These are phyloP conservation scores for Guyanaporus albipodus DNA, from an alignment of 768 basidiomycete genomes.

Conservation along the genomic window DNA sequence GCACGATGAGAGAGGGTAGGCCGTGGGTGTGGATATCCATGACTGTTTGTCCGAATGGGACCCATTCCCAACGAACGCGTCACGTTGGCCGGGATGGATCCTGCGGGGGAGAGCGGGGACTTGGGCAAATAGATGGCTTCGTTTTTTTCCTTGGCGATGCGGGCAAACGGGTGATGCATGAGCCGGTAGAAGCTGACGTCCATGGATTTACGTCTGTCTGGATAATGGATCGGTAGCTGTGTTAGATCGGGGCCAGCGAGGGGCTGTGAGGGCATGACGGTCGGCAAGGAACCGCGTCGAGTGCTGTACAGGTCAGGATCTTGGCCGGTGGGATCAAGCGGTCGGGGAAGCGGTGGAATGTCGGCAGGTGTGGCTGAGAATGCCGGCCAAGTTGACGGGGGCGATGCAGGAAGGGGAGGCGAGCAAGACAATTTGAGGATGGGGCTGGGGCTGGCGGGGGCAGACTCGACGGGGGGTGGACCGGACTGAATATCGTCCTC, in stretches of 20 bases:
- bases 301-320: constrained; percentile 33
- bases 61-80: constrained; percentile 36
- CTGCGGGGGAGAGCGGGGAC: constrained; percentile 32
- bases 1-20: constrained; percentile 29
- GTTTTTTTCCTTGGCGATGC: constrained; percentile 33
- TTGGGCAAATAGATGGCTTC: constrained; percentile 32
- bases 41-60: constrained; percentile 45
- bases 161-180: constrained; percentile 42
- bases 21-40: constrained; percentile 40
- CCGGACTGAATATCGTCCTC: constrained; percentile 12
- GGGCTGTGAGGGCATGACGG: constrained; percentile 30
- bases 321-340: constrained; percentile 18
- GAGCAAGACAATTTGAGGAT: constrained; percentile 24
- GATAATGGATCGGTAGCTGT: constrained; percentile 33
- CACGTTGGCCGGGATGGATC: constrained; percentile 32
- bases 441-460: constrained; percentile 13
- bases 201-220: constrained; percentile 36
- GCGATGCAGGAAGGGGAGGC: constrained; percentile 9
- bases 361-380: constrained; percentile 33
- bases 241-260: constrained; percentile 26
- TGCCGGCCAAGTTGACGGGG: constrained; percentile 28
- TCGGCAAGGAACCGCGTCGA: constrained; percentile 57
- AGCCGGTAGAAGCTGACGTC: constrained; percentile 48
- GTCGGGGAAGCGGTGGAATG: constrained; percentile 23
- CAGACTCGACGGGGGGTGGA: background rate